Conservation (phyloP, 768 basidiomycete species). For the Pisolithus tinctorius region DNA sequence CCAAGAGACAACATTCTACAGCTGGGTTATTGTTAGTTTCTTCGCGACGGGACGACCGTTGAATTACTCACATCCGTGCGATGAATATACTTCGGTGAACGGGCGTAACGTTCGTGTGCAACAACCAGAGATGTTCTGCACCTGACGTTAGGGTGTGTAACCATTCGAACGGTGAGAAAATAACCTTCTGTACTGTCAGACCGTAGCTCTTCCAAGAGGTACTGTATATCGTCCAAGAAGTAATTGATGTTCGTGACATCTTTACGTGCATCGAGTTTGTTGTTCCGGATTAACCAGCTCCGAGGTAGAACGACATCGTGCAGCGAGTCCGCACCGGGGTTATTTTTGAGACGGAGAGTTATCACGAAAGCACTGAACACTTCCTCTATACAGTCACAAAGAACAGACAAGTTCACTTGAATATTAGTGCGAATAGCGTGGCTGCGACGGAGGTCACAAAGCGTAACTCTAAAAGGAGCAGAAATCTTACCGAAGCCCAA, state of each 20-base stretch:
- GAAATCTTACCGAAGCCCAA: conserved; percentile 34
- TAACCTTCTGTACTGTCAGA: conserved; percentile 22
- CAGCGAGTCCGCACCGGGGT: conserved; percentile 11
- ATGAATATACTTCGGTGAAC: conserved; percentile 33
- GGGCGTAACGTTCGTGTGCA: conserved; percentile 9
- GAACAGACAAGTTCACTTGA: conserved; percentile 36
- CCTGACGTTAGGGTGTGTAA: not conserved
- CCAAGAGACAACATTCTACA: conserved; percentile 43
- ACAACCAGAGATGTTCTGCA: conserved; percentile 1
- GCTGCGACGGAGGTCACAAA: conserved; percentile 21
- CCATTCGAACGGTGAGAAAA: not conserved
- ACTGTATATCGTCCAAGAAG: conserved; percentile 15
- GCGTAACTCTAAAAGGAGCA: not conserved
- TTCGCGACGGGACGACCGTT: too few relatives aligned
- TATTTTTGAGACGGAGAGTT: conserved; percentile 19
- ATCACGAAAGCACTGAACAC: conserved; percentile 39
- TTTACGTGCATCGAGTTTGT: conserved; percentile 11
- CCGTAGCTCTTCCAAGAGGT: conserved; percentile 25
- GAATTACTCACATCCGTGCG: conserved; percentile 38
- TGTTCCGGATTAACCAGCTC: conserved; percentile 39
- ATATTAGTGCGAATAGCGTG: conserved; percentile 35
- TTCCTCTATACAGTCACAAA: conserved; percentile 48
- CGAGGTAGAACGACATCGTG: conserved; percentile 48
- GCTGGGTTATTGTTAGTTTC: conserved; percentile 20
- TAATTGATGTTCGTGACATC: conserved; percentile 1